Conservation (phyloP, 2,329 filamentous ascomycete species). For the Ilyonectria mors-panacis region DNA sequence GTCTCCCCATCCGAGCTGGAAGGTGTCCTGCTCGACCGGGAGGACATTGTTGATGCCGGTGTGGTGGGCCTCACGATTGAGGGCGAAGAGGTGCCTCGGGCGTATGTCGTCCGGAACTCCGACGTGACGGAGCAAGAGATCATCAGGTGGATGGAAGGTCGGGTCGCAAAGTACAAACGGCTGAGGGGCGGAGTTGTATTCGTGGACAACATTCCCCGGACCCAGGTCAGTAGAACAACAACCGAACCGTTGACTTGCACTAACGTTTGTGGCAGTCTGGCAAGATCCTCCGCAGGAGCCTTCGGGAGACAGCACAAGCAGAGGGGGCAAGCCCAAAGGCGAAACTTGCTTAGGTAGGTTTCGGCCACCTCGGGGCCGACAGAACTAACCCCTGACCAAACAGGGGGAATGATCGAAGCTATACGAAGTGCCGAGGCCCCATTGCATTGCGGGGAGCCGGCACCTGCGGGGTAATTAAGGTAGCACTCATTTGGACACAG, state of each 20-base stretch:
- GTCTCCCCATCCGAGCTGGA: conserved; percentile 16
- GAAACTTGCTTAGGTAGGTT: too few species aligned
- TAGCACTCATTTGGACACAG: too few species aligned
- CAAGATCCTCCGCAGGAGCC: conserved; percentile 18
- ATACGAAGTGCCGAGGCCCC: too few species aligned
- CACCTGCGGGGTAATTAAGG: too few species aligned
- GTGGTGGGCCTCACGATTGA: conserved; percentile 9
- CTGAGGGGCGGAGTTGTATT: conserved; percentile 20
- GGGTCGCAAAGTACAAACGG: conserved; percentile 22
- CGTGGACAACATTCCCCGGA: conserved; percentile 21
- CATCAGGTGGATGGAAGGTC: neutral
- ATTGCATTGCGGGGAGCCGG: too few species aligned
- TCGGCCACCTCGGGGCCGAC: too few species aligned
- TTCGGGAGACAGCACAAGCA: conserved; percentile 9
- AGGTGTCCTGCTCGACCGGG: conserved; percentile 10
- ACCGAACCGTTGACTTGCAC: neutral
- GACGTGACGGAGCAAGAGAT: conserved; percentile 12
- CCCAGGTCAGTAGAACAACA: neutral
- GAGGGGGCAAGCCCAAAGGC: neutral
- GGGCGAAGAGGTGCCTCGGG: conserved; percentile 6
- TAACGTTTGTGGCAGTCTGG: neutral
- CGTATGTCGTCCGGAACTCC: conserved; percentile 11
- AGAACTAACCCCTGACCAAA: too few species aligned
- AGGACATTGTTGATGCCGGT: conserved; percentile 3
- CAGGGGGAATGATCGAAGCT: too few species aligned